phyloP scores from a whole-genome alignment of 2,329 filamentous ascomycete species.

The Sporothrix dimorphospora region DNA sequence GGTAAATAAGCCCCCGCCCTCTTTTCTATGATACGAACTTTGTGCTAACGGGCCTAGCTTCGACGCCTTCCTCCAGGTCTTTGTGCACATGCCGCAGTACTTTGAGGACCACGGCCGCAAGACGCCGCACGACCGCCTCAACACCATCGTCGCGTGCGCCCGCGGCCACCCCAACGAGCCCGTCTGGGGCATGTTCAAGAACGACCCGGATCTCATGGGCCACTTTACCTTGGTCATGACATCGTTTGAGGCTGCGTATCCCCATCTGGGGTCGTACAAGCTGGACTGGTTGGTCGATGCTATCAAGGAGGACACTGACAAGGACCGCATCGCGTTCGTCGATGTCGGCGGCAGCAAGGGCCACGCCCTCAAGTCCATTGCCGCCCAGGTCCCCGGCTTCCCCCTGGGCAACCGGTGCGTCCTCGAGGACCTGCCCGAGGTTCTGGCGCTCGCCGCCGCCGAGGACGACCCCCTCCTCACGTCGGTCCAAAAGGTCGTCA shows the following conservation, averaged over 20 bases:
- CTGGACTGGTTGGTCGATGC: constrained; percentile 38
- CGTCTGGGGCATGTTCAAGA: constrained; percentile 41
- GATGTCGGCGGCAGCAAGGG: constrained; percentile 44
- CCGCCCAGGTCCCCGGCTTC: constrained; percentile 37
- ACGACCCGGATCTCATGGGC: constrained; percentile 34
- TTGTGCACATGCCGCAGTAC: constrained; percentile 39
- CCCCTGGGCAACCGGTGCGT: constrained; percentile 38
- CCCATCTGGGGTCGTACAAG: constrained; percentile 39
- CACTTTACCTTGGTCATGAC: constrained; percentile 41
- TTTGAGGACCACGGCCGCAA: constrained; percentile 41
- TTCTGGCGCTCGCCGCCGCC: constrained; percentile 36
- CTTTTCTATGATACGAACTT: background rate
- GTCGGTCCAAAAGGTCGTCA: background rate
- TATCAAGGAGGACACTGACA: background rate
- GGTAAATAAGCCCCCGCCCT: constrained; percentile 26
- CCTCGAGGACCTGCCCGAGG: constrained; percentile 40
- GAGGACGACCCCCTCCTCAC: background rate
- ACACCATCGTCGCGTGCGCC: constrained; percentile 40
- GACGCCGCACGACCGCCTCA: constrained; percentile 38
- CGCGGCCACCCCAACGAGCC: constrained; percentile 38
- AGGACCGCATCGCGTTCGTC: constrained; percentile 37
- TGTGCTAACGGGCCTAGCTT: constrained; percentile 33
- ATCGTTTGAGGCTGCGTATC: constrained; percentile 35
- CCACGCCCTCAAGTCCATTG: constrained; percentile 38
- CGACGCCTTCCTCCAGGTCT: constrained; percentile 36